Conservation (phyloP, 345 rosid genomes). For the Brassica juncea region DNA sequence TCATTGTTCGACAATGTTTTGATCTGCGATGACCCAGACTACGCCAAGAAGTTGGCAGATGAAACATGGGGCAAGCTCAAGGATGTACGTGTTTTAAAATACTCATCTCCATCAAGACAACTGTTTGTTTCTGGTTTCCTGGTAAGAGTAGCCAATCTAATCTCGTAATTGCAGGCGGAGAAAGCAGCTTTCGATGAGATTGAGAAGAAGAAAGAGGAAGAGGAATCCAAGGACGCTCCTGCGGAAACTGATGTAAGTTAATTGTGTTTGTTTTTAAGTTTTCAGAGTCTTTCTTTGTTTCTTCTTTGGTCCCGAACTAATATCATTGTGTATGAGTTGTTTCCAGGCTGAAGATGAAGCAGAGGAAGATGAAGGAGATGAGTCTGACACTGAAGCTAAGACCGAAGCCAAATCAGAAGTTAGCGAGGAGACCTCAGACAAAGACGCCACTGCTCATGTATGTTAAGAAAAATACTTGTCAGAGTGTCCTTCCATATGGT, state of each 20-base stretch:
- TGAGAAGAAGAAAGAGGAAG: slow-evolving; percentile 79
- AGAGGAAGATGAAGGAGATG: slow-evolving; percentile 48
- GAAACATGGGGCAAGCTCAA: slow-evolving; percentile 96
- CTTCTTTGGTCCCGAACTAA: background rate
- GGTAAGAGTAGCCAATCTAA: background rate
- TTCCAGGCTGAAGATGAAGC: slow-evolving; percentile 47
- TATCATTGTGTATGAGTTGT: background rate
- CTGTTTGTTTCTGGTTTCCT: slow-evolving; percentile 10
- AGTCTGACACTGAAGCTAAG: slow-evolving; percentile 55
- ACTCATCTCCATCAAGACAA: background rate
- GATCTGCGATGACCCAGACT: slow-evolving; percentile 74
- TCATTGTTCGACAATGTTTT: slow-evolving; percentile 91
- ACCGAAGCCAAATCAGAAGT: slow-evolving; percentile 41
- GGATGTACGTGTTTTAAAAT: slow-evolving; percentile 60
- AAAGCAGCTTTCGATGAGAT: slow-evolving; percentile 95
- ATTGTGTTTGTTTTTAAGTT: background rate
- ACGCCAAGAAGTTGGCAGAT: slow-evolving; percentile 84
- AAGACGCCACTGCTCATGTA: slow-evolving; percentile 54
- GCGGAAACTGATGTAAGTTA: slow-evolving; percentile 74
- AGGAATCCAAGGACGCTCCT: slow-evolving; percentile 73
- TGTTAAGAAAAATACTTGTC: slow-evolving; percentile 10
- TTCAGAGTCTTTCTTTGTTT: background rate
- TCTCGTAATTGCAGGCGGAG: slow-evolving; percentile 64
- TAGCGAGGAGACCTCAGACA: slow-evolving; percentile 26
- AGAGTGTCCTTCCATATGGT: background rate